Evolutionary conservation across 805 yeast species (phyloP).

Genomic region (Candida berthetii): DNA sequence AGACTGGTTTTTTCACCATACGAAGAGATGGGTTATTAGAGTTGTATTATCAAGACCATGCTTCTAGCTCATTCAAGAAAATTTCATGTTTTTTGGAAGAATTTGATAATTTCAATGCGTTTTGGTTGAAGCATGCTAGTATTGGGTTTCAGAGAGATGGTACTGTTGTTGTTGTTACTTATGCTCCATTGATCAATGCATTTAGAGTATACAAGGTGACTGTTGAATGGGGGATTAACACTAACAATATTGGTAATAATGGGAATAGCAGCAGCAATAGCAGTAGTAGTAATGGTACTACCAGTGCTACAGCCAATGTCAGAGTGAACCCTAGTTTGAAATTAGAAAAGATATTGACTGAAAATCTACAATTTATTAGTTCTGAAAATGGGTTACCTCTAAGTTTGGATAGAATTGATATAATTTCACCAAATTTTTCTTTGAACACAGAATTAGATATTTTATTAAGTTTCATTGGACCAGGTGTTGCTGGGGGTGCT

Average conservation of each 20-base stretch:
- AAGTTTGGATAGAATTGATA: slow-evolving; percentile 28
- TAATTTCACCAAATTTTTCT: slow-evolving; percentile 39
- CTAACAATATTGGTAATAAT: slow-evolving; percentile 26
- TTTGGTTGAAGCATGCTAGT: slow-evolving; percentile 29
- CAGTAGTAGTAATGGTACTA: slow-evolving; percentile 26
- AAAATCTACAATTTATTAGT: slow-evolving; percentile 19
- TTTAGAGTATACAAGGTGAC: slow-evolving; percentile 35
- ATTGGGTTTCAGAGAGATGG: slow-evolving; percentile 50
- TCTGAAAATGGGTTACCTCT: slow-evolving; percentile 20
- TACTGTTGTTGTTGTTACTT: slow-evolving; percentile 34
- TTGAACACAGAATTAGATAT: slow-evolving; percentile 38
- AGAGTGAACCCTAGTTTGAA: slow-evolving; percentile 32
- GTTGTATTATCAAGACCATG: slow-evolving; percentile 55
- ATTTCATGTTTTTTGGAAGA: slow-evolving; percentile 24
- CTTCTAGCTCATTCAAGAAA: slow-evolving; percentile 51
- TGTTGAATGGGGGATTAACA: slow-evolving; percentile 45
- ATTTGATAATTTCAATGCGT: slow-evolving; percentile 11
- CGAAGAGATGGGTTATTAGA: slow-evolving; percentile 56
- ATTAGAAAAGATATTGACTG: slow-evolving; percentile 24
- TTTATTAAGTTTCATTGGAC: slow-evolving; percentile 30
- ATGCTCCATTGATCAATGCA: slow-evolving; percentile 26
- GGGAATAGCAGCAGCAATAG: slow-evolving; percentile 23
- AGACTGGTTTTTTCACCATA: slow-evolving; percentile 65
- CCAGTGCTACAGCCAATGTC: slow-evolving; percentile 30
- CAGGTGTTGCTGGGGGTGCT: slow-evolving; percentile 11